Evolutionary conservation across 371 early-diverging fungal genomes (phyloP).

Genomic region (Entomophthora muscae): DNA sequence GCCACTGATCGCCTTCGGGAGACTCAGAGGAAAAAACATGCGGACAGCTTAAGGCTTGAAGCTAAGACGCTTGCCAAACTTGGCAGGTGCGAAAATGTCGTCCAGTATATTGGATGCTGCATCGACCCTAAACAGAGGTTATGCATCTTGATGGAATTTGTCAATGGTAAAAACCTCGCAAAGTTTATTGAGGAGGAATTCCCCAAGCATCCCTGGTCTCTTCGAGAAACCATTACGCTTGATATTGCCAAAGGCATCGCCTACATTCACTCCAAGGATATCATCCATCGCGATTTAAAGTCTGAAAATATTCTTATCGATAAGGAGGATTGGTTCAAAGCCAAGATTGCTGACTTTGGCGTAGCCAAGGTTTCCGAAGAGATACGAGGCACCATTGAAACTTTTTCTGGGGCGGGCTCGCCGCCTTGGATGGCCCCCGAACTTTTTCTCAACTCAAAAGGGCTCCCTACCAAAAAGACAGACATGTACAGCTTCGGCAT

Average conservation of each 20-base stretch:
- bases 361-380: conserved; percentile 54
- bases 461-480: conserved; percentile 4
- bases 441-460: conserved; percentile 6
- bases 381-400: conserved; percentile 7
- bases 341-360: conserved; percentile 76
- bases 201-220: conserved; percentile 6
- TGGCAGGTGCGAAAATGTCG: conserved; percentile 4
- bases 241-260: conserved; percentile 70
- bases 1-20: conserved; percentile 1
- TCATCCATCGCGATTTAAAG: conserved; percentile 85
- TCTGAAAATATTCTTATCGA: conserved; percentile 71
- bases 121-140: conserved; percentile 5
- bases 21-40: conserved; percentile 5
- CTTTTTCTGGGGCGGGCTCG: conserved; percentile 6
- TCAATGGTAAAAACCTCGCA: conserved; percentile 7
- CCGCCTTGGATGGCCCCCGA: conserved; percentile 9
- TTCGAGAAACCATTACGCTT: conserved; percentile 20
- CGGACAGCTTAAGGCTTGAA: conserved; percentile 4
- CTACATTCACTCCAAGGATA: conserved; percentile 65
- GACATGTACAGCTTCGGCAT: conserved; percentile 8
- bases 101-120: conserved; percentile 6
- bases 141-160: conserved; percentile 7
- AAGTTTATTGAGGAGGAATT: conserved; percentile 8
- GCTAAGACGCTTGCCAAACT: conserved; percentile 5
- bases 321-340: conserved; percentile 32